Evolutionary conservation across 2,329 filamentous ascomycete species (phyloP), one percentile per base, ranked within the genome.

Genomic region (Colletotrichum kahawae): DNA sequence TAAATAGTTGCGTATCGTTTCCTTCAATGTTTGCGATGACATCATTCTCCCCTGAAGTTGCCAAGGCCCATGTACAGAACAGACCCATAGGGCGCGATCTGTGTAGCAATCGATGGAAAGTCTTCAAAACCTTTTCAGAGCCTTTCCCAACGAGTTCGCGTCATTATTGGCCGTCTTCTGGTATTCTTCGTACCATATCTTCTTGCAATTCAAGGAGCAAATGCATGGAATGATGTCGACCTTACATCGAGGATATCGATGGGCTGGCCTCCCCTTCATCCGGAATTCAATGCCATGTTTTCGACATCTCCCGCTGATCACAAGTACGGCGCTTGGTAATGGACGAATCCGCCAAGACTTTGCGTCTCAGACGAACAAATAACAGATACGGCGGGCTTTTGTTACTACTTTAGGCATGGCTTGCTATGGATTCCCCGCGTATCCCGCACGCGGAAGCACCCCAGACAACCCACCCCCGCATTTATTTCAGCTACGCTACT

Each of bases 401-500:
- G 4, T 67, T 71, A 67, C 69, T 29, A 8, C 27, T 60, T 71
- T 33, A 14, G 69, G 69, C 31, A 59, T 33, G 29, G 33, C 14
- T n/a, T 51, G 31, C n/a, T 67, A 27, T 34, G 34, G 21, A 38
- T 38, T 38, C 51, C 48, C 62, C 31, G 43, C 21, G 48, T 36
- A 65, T 66, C 67, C 38, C 38, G 57, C 31, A 21, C 36, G 6
- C 60, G 43, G 48, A 24, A 66, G 60, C 56, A 60, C 62, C 69
- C 69, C 69, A 67, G 69, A 71, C 63, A 71, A 71, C 27, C 69
- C 62, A 71, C 69, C 69, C 69, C 69, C 69, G 69, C 69, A 71
- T 51, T 48, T 21, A 13, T 12, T 34, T 56, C 59, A 13, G 63
- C 29, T 57, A 43, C 48, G 48, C 24, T 71, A 27, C 59, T 48